Conservation (phyloP, 2,329 filamentous ascomycete genomes). For the Cladosporium austrohemisphaericum region DNA sequence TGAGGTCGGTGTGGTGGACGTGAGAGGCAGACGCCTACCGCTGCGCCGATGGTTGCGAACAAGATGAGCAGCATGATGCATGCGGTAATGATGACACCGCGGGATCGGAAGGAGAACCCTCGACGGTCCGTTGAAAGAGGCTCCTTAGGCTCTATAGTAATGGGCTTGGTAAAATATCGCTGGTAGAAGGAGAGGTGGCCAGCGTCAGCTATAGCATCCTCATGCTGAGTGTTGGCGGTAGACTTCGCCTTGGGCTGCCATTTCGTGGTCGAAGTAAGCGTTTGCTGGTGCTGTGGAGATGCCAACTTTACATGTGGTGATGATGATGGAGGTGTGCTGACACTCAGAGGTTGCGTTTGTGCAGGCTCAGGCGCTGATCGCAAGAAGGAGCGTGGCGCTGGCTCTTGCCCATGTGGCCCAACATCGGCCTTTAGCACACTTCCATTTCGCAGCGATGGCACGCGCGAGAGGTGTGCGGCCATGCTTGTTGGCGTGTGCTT, state of each 20-base stretch:
- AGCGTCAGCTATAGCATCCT: neutral
- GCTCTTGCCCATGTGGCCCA: neutral
- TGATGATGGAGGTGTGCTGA: too few relatives aligned
- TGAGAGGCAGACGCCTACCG: constrained; percentile 21
- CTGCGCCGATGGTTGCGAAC: constrained; percentile 23
- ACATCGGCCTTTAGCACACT: neutral
- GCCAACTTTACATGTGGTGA: neutral
- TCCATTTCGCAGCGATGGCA: neutral
- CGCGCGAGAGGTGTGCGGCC: neutral
- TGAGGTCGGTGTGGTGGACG: constrained; percentile 5
- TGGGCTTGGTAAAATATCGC: constrained; percentile 24
- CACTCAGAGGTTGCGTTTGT: too few relatives aligned
- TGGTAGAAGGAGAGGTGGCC: constrained; percentile 23
- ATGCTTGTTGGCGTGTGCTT: too few relatives aligned
- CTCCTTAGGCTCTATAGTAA: constrained; percentile 17
- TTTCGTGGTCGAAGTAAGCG: neutral
- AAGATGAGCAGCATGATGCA: constrained; percentile 21
- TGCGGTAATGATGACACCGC: constrained; percentile 20
- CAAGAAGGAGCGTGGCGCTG: neutral
- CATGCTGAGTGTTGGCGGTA: neutral
- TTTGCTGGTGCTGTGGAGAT: neutral
- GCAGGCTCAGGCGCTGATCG: neutral
- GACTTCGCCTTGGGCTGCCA: constrained; percentile 2
- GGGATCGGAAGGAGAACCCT: constrained; percentile 28
- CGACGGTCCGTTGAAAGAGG: constrained; percentile 8